A percentile compares a stretch with the other conserved stretches of the same genome.
phyloP scores from a whole-genome alignment of 108 stramenopile genomes.

The Skeletonema grethae region DNA sequence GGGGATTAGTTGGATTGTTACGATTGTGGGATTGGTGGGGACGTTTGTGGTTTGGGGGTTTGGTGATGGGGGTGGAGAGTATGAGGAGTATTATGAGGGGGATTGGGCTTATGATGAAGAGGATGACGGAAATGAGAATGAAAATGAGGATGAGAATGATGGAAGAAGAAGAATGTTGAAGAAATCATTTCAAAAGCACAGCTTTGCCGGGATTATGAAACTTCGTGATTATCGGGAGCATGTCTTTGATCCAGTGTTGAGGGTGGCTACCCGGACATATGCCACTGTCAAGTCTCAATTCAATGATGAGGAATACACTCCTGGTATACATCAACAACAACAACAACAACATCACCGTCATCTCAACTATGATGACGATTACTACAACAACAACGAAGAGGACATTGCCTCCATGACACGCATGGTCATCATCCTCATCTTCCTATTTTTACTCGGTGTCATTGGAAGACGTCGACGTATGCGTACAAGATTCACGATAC shows the following conservation, averaged over 20 bases:
- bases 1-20: conserved; percentile 59
- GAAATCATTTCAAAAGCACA: conserved; percentile 28
- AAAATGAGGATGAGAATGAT: conserved; percentile 10
- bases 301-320: conserved; percentile 25
- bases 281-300: conserved; percentile 34
- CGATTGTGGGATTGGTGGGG: conserved; percentile 50
- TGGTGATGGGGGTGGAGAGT: conserved; percentile 29
- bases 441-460: conserved; percentile 72
- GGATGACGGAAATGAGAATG: conserved; percentile 14
- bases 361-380: conserved; percentile 26
- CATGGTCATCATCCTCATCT: conserved; percentile 55
- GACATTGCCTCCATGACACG: conserved; percentile 56
- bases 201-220: conserved; percentile 74
- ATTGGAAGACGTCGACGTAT: conserved; percentile 82
- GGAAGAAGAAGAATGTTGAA: conserved; percentile 18
- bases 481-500: conserved; percentile 76
- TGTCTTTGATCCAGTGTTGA: conserved; percentile 64
- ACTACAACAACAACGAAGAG: conserved; percentile 4
- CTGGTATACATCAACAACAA: conserved; percentile 4
- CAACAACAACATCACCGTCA: conserved; percentile 4
- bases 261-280: conserved; percentile 56
- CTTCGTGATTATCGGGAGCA: conserved; percentile 69
- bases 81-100: conserved; percentile 30
- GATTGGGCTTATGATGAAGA: conserved; percentile 12
- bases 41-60: conserved; percentile 82